Conservation (phyloP, 73 alveolate species). For the Tetrahymena malaccensis region DNA sequence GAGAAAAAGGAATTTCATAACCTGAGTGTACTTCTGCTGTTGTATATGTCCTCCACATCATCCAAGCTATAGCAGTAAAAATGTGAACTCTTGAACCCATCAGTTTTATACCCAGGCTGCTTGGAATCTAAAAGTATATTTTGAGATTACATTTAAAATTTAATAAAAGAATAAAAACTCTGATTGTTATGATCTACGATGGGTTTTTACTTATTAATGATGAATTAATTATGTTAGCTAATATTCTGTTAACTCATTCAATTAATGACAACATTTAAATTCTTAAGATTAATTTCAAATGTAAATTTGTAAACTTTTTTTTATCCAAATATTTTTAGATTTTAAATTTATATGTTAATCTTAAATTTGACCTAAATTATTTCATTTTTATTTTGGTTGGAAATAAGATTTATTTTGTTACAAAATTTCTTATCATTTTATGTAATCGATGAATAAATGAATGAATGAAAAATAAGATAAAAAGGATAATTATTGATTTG, state of each 20-base stretch:
- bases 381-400: too few species aligned
- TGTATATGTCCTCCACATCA: conserved; percentile 42
- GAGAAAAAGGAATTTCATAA: conserved; percentile 67
- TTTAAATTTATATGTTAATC: too few species aligned
- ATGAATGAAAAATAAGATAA: too few species aligned
- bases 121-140: conserved; percentile 34
- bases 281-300: not conserved
- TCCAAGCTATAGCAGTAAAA: conserved; percentile 51
- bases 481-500: not conserved
- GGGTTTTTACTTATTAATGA: not conserved
- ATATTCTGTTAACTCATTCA: too few species aligned
- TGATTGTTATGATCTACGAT: too few species aligned
- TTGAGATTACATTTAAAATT: not conserved
- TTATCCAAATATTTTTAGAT: too few species aligned
- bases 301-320: too few species aligned
- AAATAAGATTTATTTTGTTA: too few species aligned
- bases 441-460: too few species aligned
- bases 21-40: conserved; percentile 77
- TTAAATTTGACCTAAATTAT: too few species aligned
- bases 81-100: conserved; percentile 56
- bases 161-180: too few species aligned
- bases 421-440: too few species aligned
- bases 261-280: not conserved
- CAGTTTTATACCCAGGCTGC: conserved; percentile 37
- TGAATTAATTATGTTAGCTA: not conserved